A percentile compares a stretch with the other conserved stretches of the same genome.
Conservation (phyloP, 2,329 filamentous ascomycete species). For the Pyrenophora teres region DNA sequence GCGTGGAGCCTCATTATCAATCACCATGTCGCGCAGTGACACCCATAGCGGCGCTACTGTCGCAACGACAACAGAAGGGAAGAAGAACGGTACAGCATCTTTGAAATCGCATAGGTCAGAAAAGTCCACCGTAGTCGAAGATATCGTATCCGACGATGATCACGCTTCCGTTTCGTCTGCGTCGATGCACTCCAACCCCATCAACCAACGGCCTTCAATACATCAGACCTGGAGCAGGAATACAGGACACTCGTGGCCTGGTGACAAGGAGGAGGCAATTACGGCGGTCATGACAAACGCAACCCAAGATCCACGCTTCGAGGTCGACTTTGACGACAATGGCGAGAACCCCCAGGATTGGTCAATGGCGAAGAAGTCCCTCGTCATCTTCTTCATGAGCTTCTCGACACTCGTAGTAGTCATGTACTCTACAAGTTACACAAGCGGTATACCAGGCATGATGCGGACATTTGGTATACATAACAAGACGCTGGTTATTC, state of each 20-base stretch:
- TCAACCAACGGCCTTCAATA: constrained; percentile 30
- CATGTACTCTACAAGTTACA: constrained; percentile 77
- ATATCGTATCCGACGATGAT: constrained; percentile 20
- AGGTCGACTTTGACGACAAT: constrained; percentile 70
- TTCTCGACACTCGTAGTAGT: constrained; percentile 59
- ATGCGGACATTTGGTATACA: constrained; percentile 66
- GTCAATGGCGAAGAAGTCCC: constrained; percentile 62
- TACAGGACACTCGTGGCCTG: constrained; percentile 35
- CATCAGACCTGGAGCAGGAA: constrained; percentile 44
- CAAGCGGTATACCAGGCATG: constrained; percentile 71
- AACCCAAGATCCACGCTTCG: constrained; percentile 63
- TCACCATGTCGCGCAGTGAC: constrained; percentile 11
- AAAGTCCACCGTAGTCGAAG: constrained; percentile 9
- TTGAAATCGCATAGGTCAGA: constrained; percentile 5
- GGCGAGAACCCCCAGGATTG: constrained; percentile 71
- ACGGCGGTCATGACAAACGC: constrained; percentile 43
- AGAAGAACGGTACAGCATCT: neutral
- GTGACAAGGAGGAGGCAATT: constrained; percentile 32
- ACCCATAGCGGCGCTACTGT: constrained; percentile 17
- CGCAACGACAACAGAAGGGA: neutral
- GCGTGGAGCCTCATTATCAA: constrained; percentile 7
- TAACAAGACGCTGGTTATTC: constrained; percentile 65
- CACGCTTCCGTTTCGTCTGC: constrained; percentile 29
- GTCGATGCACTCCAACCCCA: constrained; percentile 29
- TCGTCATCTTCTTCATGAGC: constrained; percentile 61